phyloP scores from a whole-genome alignment of 108 stramenopile species.

The Craspedostauros australis region DNA sequence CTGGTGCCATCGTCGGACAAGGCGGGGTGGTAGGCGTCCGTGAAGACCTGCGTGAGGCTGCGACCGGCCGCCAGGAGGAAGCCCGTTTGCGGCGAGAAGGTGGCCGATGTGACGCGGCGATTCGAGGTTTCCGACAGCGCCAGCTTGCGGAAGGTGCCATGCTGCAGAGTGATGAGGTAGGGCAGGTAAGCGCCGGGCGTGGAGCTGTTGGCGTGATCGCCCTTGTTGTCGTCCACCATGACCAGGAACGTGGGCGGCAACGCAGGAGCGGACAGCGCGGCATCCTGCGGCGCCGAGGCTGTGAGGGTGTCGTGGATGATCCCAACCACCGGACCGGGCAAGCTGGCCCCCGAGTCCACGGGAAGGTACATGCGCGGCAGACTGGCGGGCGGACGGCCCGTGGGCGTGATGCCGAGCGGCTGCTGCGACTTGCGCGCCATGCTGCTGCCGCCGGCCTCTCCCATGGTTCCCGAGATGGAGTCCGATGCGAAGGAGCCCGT shows the following conservation, averaged over 20 bases:
- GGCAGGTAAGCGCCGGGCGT: conserved; percentile 48
- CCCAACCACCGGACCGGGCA: conserved; percentile 24
- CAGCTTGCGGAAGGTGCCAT: conserved; percentile 55
- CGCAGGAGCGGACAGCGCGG: neutral
- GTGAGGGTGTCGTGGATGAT: conserved; percentile 4
- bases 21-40: conserved; percentile 12
- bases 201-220: conserved; percentile 9
- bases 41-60: neutral
- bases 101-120: conserved; percentile 52
- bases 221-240: conserved; percentile 74
- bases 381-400: conserved; percentile 11
- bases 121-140: conserved; percentile 4
- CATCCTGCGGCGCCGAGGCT: no score
- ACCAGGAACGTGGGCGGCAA: conserved; percentile 54
- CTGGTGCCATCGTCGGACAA: neutral
- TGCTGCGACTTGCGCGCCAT: conserved; percentile 14
- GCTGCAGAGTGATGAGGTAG: conserved; percentile 44
- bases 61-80: conserved; percentile 70
- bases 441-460: no score
- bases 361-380: conserved; percentile 31
- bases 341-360: conserved; percentile 26
- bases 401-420: conserved; percentile 27
- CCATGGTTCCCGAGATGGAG: no score
- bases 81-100: conserved; percentile 52
- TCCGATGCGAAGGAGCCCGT: no score